Evolutionary conservation across 2,329 filamentous ascomycete species (phyloP).

Genomic region (Fusarium verticillioides): DNA sequence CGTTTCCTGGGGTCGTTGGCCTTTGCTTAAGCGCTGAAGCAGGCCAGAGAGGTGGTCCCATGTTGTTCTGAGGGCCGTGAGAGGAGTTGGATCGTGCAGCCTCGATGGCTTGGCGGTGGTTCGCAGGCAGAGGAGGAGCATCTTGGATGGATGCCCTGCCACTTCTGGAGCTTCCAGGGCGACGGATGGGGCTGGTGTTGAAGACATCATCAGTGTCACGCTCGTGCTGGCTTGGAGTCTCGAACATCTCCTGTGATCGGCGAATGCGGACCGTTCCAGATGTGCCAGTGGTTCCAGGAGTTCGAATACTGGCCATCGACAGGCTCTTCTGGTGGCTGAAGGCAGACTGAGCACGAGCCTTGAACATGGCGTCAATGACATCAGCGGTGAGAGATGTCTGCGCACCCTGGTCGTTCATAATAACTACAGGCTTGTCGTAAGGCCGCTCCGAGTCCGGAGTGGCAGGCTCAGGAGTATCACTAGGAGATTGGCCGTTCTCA

Average conservation of each 20-base stretch:
- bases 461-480: slow-evolving; percentile 53
- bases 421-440: slow-evolving; percentile 58
- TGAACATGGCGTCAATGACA: slow-evolving; percentile 81
- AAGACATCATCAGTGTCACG: slow-evolving; percentile 54
- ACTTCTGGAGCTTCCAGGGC: slow-evolving; percentile 81
- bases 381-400: slow-evolving; percentile 88
- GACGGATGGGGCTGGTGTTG: slow-evolving; percentile 53
- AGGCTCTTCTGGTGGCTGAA: slow-evolving; percentile 51
- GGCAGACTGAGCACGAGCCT: slow-evolving; percentile 49
- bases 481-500: slow-evolving; percentile 66
- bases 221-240: slow-evolving; percentile 55
- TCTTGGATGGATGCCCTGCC: slow-evolving; percentile 57
- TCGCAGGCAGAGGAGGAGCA: slow-evolving; percentile 79
- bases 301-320: slow-evolving; percentile 50
- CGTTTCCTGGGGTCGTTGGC: slow-evolving; percentile 70
- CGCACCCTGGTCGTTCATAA: slow-evolving; percentile 75
- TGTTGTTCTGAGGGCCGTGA: slow-evolving; percentile 61
- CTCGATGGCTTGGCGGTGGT: slow-evolving; percentile 87
- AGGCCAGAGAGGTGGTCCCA: slow-evolving; percentile 88
- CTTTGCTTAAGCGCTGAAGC: slow-evolving; percentile 74
- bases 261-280: slow-evolving; percentile 57
- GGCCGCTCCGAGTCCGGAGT: slow-evolving; percentile 67
- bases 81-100: slow-evolving; percentile 73
- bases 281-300: slow-evolving; percentile 51
- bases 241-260: slow-evolving; percentile 62